Conservation (phyloP, 768 basidiomycete genomes). For the Phaeotremella fagi region DNA sequence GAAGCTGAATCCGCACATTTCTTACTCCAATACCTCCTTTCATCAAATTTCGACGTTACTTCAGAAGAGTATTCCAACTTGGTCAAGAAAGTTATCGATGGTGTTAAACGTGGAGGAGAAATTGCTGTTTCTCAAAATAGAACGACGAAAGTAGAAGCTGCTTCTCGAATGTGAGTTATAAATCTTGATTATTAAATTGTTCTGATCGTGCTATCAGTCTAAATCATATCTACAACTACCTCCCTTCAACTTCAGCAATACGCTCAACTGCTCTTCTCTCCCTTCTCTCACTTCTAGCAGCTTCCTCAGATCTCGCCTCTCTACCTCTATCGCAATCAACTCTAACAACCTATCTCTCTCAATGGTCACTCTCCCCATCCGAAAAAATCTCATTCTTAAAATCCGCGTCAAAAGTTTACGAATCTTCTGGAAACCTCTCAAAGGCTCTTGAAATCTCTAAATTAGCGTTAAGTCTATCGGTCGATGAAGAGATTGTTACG, state of each 20-base stretch:
- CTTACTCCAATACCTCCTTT: constrained; percentile 34
- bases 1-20: constrained; percentile 43
- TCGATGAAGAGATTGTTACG: constrained; percentile 23
- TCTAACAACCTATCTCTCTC: constrained; percentile 20
- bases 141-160: constrained; percentile 32
- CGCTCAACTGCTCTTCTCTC: constrained; percentile 38
- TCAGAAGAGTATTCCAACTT: constrained; percentile 21
- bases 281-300: constrained; percentile 36
- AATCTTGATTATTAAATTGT: background rate
- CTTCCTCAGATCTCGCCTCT: constrained; percentile 30
- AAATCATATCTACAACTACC: constrained; percentile 47
- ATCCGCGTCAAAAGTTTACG: constrained; percentile 35
- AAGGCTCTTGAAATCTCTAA: constrained; percentile 34
- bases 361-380: constrained; percentile 36
- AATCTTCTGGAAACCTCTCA: constrained; percentile 14
- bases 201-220: constrained; percentile 21
- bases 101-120: constrained; percentile 31
- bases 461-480: constrained; percentile 20
- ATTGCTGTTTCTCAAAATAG: constrained; percentile 15
- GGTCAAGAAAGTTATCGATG: constrained; percentile 26
- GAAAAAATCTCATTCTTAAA: constrained; percentile 40
- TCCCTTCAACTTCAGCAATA: constrained; percentile 37
- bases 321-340: constrained; percentile 32
- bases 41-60: constrained; percentile 20
- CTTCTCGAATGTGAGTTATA: constrained; percentile 38